Base-by-base conservation (phyloP, 2,329 filamentous ascomycete species). In the Fusarium devonianum region DNA sequence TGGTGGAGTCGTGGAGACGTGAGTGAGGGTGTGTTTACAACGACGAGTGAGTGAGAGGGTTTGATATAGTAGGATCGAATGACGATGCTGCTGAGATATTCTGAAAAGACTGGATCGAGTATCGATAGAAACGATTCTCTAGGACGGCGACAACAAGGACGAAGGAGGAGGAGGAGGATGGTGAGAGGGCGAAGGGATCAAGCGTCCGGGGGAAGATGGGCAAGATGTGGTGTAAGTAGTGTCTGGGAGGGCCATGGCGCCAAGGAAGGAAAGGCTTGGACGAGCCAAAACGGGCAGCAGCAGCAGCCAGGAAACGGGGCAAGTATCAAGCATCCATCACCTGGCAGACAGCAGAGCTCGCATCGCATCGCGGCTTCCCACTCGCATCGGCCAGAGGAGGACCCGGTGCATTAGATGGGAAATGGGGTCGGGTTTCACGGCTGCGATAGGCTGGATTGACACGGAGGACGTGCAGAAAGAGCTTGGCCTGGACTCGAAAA, bases 31-130 rank as follows among this genome's bases (percentile, higher is more conserved):
- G 46, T 30, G 52, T 34, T 23, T 50, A 44, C 37, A 51, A 34
- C 16, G 32, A 23, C 43, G 49, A 56, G 46, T 29, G 43, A 53
- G 49, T 17, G 40, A 40, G 30, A 32, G 38, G 49, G n/a, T 46
- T 46, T 46, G 51, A 40, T 53, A 49, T 48, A 52, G 44, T 53
- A 58, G 53, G 49, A 53, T 53, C 37, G 22, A 41, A 35, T 21
- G 32, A 50, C 28, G 42, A 34, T 37, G 45, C 29, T 17, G 30
- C 19, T 40, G 21, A 38, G 45, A 44, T 36, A 26, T 33, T 40
- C 42, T 26, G 18, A 49, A 65, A 64, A 63, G 62, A 65, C 61
- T 43, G 63, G 53, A 65, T 53, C 53, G 62, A 65, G 62, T 54
- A 62, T 58, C 55, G 41, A 60, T 36, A 37, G 49, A 53, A 52